Conservation (phyloP, 1,139 yeast genomes). For the Magnusiomyces suaveolens region DNA sequence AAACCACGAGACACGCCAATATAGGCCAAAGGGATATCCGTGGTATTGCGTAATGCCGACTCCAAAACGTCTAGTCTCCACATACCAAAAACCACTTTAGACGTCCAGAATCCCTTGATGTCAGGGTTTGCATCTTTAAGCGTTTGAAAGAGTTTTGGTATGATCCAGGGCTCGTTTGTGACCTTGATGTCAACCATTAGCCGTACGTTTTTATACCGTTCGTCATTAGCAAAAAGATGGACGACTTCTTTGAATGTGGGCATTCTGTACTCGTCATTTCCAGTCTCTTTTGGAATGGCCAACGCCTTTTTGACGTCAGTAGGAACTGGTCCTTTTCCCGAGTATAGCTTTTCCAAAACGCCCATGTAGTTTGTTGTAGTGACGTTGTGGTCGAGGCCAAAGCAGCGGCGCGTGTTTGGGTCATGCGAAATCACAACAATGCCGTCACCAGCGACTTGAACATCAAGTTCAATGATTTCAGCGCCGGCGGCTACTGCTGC, state of each 20-base stretch:
- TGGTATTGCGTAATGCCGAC: constrained; percentile 38
- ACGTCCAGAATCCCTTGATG: constrained; percentile 51
- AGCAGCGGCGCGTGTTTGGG: constrained; percentile 49
- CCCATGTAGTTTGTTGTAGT: constrained; percentile 34
- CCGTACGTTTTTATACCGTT: constrained; percentile 31
- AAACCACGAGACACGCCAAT: constrained; percentile 41
- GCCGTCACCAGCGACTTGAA: constrained; percentile 68
- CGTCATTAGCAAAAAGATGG: constrained; percentile 45
- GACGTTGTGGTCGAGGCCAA: constrained; percentile 36
- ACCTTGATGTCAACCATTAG: constrained; percentile 79
- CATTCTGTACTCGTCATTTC: constrained; percentile 37
- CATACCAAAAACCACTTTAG: constrained; percentile 62
- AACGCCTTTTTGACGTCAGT: background rate
- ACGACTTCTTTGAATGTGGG: constrained; percentile 54
- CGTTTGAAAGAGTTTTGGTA: constrained; percentile 44
- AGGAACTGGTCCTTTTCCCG: background rate
- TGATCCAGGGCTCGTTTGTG: constrained; percentile 51
- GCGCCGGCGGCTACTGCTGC: constrained; percentile 66
- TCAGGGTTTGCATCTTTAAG: constrained; percentile 43
- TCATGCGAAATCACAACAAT: constrained; percentile 73
- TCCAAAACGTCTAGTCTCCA: constrained; percentile 67
- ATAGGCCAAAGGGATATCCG: constrained; percentile 42
- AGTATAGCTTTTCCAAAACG: constrained; percentile 40
- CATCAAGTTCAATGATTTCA: constrained; percentile 69
- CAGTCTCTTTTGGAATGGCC: background rate